These are phyloP conservation scores for Colletotrichum lini DNA, from an alignment of 2,329 filamentous ascomycete genomes.

Conservation along the genomic window DNA sequence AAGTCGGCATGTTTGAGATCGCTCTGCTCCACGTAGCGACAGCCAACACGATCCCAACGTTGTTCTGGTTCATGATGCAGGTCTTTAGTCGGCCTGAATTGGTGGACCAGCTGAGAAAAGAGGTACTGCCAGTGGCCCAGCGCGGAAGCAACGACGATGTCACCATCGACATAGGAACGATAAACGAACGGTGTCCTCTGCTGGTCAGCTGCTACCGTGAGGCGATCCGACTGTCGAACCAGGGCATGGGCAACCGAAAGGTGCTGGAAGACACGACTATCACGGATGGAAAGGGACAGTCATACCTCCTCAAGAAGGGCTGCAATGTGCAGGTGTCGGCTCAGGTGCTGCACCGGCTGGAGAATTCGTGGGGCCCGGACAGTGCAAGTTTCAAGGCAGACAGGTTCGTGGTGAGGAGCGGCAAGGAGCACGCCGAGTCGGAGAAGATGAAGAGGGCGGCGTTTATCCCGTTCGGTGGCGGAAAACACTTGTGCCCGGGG, in stretches of 20 bases:
- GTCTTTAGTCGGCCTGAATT: conserved; percentile 49
- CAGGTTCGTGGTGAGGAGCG: conserved; percentile 47
- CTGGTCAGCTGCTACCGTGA: conserved; percentile 62
- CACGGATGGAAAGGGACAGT: conserved; percentile 44
- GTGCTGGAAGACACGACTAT: conserved; percentile 57
- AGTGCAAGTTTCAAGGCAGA: conserved; percentile 47
- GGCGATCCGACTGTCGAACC: conserved; percentile 58
- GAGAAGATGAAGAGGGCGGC: conserved; percentile 47
- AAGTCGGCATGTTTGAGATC: conserved; percentile 51
- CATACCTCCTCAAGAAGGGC: conserved; percentile 51
- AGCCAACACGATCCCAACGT: conserved; percentile 54
- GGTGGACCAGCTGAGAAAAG: conserved; percentile 45
- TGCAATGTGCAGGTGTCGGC: conserved; percentile 47
- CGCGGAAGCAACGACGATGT: conserved; percentile 39
- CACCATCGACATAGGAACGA: conserved; percentile 53
- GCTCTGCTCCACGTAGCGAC: conserved; percentile 49
- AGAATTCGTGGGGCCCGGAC: conserved; percentile 43
- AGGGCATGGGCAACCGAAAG: conserved; percentile 55
- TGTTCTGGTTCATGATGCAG: conserved; percentile 54
- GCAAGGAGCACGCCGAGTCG: conserved; percentile 22
- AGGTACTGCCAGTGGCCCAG: conserved; percentile 43
- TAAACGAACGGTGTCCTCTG: conserved; percentile 58
- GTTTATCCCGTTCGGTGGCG: conserved; percentile 65
- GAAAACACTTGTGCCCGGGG: conserved; percentile 61
- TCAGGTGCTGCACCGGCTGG: conserved; percentile 45